Evolutionary conservation across 192 early-diverging fungal species (phyloP), one percentile per base, ranked within the genome.

Genomic region (Backusella tuberculispora): DNA sequence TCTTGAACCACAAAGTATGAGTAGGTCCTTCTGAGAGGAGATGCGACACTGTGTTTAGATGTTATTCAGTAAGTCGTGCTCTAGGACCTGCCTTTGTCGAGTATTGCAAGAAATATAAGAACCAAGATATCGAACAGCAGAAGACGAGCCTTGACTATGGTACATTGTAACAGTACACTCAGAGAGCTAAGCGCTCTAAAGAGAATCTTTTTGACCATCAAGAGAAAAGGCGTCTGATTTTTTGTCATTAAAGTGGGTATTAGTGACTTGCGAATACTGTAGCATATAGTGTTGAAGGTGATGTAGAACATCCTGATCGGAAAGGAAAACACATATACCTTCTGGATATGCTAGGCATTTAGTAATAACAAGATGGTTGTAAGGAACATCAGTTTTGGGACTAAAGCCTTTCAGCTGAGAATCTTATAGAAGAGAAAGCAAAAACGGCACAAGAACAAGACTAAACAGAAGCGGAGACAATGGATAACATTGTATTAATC

Each of bases 401-500:
- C 44, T 12, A 45, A 45, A 8, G 44, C 38, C 65, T 1, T 14
- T 4, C 4, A 40, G 19, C 6, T 41, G 7, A 1, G 38, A 17
- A n/a, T 34, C 34, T 8, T 34, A n/a, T 5, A 44, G 38, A 6
- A 78, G 45, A 6, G 44, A 24, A 2, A 46, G 71, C 3, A 80
- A 47, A 1, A 75, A 53, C 0, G 73, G 78, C 38, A 75, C 73
- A 10, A 79, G 24, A 37, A 70, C 73, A 5, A 75, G 34, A 24
- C 73, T 73, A 41, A 68, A 73, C 4, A 79, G 73, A 10, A 78
- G 26, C 5, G 76, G 67, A 12, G 76, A 74, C 4, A 78, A 48
- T n/a, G 75, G 75, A 37, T 80, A 75, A 3, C 75, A 73, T 45
- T 81, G 80, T 38, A 75, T 45, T 3, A 81, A 43, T 1, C 80